Conservation (phyloP, 169 alveolate species). For the Eimeria sp. region DNA sequence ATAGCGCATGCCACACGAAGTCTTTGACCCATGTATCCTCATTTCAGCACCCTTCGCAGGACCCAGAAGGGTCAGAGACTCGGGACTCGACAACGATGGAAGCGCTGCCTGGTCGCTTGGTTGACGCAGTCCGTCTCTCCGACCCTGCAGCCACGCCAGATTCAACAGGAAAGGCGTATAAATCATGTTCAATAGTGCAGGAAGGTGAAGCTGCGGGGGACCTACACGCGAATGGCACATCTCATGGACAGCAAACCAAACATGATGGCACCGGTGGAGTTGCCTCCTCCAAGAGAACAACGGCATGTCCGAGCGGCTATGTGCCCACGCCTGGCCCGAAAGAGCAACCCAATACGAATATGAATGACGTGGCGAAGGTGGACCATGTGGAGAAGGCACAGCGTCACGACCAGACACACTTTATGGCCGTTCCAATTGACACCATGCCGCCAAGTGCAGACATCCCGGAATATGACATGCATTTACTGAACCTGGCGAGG, state of each 20-base stretch:
- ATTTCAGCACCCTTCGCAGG: constrained; percentile 65
- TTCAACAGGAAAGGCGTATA: background rate
- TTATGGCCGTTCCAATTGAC: constrained; percentile 72
- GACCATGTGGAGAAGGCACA: constrained; percentile 71
- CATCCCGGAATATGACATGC: constrained; percentile 72
- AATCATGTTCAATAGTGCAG: background rate
- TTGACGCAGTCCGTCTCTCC: constrained; percentile 42
- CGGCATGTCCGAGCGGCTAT: constrained; percentile 58
- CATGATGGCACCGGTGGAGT: background rate
- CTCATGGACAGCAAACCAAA: background rate
- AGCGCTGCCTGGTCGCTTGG: constrained; percentile 38
- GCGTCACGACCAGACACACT: constrained; percentile 74
- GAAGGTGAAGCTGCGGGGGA: background rate
- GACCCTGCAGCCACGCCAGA: background rate
- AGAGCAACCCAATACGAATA: constrained; percentile 73
- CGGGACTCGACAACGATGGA: constrained; percentile 68
- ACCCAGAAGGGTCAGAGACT: constrained; percentile 55
- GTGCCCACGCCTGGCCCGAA: constrained; percentile 74
- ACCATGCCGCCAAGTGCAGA: constrained; percentile 58
- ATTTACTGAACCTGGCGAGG: constrained; percentile 73
- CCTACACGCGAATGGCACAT: constrained; percentile 15
- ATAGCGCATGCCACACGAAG: background rate
- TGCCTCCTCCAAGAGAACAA: constrained; percentile 28
- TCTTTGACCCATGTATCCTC: background rate
- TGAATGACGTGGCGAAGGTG: constrained; percentile 67